Conservation (phyloP, 2,329 filamentous ascomycete species). For the Pleomassaria siparia region DNA sequence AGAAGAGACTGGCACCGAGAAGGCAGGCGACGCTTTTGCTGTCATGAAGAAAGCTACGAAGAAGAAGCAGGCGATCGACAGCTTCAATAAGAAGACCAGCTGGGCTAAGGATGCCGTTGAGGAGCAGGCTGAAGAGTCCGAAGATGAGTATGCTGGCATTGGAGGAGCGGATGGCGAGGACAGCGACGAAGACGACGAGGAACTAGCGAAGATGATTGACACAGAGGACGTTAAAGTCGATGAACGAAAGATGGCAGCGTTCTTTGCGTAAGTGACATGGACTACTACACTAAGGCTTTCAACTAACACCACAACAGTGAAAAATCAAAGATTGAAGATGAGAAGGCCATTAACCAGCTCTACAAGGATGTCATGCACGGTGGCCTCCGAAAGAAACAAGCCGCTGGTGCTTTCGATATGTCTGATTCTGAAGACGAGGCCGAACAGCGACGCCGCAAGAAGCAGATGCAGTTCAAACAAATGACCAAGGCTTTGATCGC, state of each 20-base stretch:
- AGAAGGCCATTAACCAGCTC: constrained; percentile 85
- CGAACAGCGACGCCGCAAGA: constrained; percentile 74
- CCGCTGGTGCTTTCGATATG: constrained; percentile 67
- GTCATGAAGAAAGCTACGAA: constrained; percentile 68
- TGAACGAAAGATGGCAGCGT: constrained; percentile 78
- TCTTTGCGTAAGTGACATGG: constrained; percentile 74
- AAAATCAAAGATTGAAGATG: constrained; percentile 76
- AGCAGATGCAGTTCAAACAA: constrained; percentile 83
- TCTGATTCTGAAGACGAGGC: constrained; percentile 90
- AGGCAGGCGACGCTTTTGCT: constrained; percentile 62
- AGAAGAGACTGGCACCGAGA: constrained; percentile 29
- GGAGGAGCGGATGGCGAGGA: constrained; percentile 90
- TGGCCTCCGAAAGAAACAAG: constrained; percentile 77
- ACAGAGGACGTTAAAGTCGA: constrained; percentile 74
- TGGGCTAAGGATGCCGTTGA: constrained; percentile 82
- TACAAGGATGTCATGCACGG: constrained; percentile 93
- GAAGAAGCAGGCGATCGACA: constrained; percentile 51
- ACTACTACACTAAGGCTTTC: constrained; percentile 17
- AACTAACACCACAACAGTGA: constrained; percentile 58
- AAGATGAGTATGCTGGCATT: constrained; percentile 95
- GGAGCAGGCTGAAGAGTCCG: constrained; percentile 94
- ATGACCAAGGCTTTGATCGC: constrained; percentile 87
- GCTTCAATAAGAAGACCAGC: constrained; percentile 82
- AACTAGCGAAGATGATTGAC: constrained; percentile 88
- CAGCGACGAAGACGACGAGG: constrained; percentile 70